A percentile compares a stretch with the other conserved stretches of the same genome.
Evolutionary conservation across 352 stramenopile genomes (phyloP).

Genomic region (Phytophthora pluvialis): DNA sequence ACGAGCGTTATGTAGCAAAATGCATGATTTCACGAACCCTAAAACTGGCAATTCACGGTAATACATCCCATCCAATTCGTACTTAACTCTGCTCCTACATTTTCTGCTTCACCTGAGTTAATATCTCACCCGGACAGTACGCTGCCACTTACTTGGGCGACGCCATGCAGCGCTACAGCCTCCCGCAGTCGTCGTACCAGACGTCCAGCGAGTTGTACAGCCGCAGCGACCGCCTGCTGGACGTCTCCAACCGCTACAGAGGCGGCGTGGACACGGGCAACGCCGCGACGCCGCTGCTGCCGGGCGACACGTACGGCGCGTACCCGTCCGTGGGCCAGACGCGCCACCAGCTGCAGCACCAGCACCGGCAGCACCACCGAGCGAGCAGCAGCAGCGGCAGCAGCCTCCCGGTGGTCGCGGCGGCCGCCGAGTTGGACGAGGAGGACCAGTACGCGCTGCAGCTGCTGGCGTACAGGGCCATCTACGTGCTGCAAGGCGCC

Average conservation of each 20-base stretch:
- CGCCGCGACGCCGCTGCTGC: conserved; percentile 10
- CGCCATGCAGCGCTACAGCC: conserved; percentile 35
- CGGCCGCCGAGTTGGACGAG: conserved; percentile 38
- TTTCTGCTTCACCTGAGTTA: conserved; percentile 26
- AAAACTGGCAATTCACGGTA: conserved; percentile 18
- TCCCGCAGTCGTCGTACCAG: conserved; percentile 28
- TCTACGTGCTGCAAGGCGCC: conserved; percentile 71
- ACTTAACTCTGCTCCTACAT: conserved; percentile 9
- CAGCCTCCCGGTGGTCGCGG: conserved; percentile 22
- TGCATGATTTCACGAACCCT: conserved; percentile 8
- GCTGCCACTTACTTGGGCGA: background rate
- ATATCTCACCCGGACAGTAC: background rate
- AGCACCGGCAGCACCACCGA: conserved; percentile 40
- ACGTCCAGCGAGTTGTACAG: conserved; percentile 25
- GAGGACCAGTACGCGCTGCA: conserved; percentile 64
- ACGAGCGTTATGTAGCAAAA: conserved; percentile 19
- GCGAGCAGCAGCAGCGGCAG: conserved; percentile 32
- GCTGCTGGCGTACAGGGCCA: conserved; percentile 65
- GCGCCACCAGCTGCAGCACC: conserved; percentile 32
- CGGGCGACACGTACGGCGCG: conserved; percentile 22
- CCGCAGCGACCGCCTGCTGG: conserved; percentile 17
- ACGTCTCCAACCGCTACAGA: conserved; percentile 31
- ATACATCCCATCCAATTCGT: conserved; percentile 18
- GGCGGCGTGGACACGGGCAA: conserved; percentile 8
- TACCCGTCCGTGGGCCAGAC: conserved; percentile 32